These are phyloP conservation scores for Rhynchosporium graminicola DNA, from an alignment of 2,329 filamentous ascomycete species.

Conservation along the genomic window DNA sequence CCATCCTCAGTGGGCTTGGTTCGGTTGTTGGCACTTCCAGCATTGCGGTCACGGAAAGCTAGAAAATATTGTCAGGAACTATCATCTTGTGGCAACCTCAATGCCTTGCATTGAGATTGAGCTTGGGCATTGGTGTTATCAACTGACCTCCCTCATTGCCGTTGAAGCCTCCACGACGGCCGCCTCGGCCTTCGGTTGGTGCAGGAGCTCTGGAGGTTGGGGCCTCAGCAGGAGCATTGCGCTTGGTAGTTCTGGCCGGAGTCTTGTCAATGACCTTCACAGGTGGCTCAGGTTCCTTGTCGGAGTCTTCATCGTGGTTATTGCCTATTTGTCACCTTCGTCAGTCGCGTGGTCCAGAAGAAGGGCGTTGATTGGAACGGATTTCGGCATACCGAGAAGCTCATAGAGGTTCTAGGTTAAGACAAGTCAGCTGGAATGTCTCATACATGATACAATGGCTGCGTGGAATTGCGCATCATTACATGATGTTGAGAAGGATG, in stretches of 20 bases:
- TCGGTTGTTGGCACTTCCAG: constrained; percentile 81
- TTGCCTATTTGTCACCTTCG: constrained; percentile 46
- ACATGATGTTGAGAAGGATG: constrained; percentile 23
- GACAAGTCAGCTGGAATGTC: constrained; percentile 42
- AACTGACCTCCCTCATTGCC: constrained; percentile 87
- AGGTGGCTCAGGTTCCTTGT: constrained; percentile 74
- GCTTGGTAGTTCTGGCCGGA: constrained; percentile 72
- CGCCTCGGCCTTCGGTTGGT: constrained; percentile 33
- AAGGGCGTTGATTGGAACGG: constrained; percentile 23
- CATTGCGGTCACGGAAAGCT: constrained; percentile 90
- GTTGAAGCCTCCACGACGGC: constrained; percentile 57
- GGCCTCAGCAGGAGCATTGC: constrained; percentile 77
- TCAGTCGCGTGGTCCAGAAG: constrained; percentile 37
- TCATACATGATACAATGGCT: constrained; percentile 16
- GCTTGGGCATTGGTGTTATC: not conserved
- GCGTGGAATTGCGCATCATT: constrained; percentile 18
- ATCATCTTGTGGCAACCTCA: not conserved
- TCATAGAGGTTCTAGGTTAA: constrained; percentile 85
- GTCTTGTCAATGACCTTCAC: constrained; percentile 90
- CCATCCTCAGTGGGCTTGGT: constrained; percentile 74
- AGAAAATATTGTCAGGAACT: constrained; percentile 17
- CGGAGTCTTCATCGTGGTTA: constrained; percentile 64
- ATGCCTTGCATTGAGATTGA: not conserved
- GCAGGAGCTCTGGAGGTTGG: constrained; percentile 46
- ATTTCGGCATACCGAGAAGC: constrained; percentile 79